Conservation (phyloP, 768 basidiomycete genomes). For the Exsudoporus frostii region DNA sequence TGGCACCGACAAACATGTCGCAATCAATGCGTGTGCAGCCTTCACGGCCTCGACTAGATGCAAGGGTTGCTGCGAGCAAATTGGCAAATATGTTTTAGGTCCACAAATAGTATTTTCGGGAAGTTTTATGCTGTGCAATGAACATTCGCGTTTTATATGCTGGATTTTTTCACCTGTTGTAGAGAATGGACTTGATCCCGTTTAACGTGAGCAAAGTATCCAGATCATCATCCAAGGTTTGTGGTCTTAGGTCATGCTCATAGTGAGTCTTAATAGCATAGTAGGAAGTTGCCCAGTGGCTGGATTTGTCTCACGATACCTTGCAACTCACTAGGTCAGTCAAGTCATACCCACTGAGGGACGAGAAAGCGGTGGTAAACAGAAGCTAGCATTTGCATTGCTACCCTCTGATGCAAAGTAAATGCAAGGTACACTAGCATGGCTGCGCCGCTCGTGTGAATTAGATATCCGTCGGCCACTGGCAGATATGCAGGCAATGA, state of each 20-base stretch:
- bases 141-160: slow-evolving; percentile 16
- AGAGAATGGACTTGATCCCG: slow-evolving; percentile 3
- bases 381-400: background rate
- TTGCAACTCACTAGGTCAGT: too few relatives aligned
- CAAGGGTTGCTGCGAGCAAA: slow-evolving; percentile 84
- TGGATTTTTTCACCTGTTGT: slow-evolving; percentile 12
- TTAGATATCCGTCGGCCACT: too few relatives aligned
- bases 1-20: slow-evolving; percentile 62
- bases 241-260: background rate
- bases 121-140: slow-evolving; percentile 4
- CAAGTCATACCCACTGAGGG: too few relatives aligned
- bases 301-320: too few relatives aligned
- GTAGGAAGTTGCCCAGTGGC: background rate
- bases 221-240: background rate
- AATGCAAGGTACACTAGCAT: background rate
- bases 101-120: background rate
- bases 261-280: background rate
- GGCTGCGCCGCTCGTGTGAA: background rate
- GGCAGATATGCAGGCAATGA: background rate
- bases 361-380: too few relatives aligned
- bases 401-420: too few relatives aligned
- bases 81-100: slow-evolving; percentile 82
- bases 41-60: slow-evolving; percentile 72
- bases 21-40: slow-evolving; percentile 72
- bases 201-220: background rate